phyloP scores from a whole-genome alignment of 176 grass and related monocot genomes.

The Phyllostachys edulis region DNA sequence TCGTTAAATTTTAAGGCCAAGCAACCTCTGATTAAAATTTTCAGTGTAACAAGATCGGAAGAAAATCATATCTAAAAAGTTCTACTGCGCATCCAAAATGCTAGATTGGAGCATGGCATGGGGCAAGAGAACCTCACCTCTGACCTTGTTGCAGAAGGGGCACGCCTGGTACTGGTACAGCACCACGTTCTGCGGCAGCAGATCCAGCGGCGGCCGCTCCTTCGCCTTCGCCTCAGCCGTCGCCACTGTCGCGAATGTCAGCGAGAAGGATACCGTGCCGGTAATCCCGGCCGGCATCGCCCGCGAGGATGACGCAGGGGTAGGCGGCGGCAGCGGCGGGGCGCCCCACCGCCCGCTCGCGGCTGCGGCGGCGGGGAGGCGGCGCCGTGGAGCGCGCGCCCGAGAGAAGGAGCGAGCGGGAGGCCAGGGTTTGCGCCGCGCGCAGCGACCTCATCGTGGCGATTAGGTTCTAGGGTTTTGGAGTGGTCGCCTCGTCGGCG shows the following conservation, averaged over 20 bases:
- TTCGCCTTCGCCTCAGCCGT: constrained; percentile 65
- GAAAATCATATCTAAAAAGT: not conserved
- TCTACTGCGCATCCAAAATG: not conserved
- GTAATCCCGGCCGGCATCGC: constrained; percentile 53
- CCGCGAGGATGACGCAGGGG: constrained; percentile 9
- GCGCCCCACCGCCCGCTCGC: not conserved
- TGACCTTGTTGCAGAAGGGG: constrained; percentile 98
- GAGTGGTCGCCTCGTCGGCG: constrained; percentile 1
- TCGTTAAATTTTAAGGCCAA: not conserved
- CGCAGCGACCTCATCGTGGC: constrained; percentile 49
- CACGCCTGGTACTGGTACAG: constrained; percentile 97
- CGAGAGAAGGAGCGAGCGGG: constrained; percentile 48
- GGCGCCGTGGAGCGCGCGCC: constrained; percentile 20
- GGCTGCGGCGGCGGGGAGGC: constrained; percentile 3
- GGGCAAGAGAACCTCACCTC: constrained; percentile 50
- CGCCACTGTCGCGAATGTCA: constrained; percentile 63
- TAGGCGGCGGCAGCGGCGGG: constrained; percentile 11
- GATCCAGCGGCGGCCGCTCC: constrained; percentile 53
- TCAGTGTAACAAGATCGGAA: not conserved
- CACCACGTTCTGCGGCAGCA: constrained; percentile 67
- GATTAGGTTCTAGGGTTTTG: not conserved
- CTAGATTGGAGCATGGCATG: not conserved
- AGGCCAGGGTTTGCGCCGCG: constrained; percentile 41
- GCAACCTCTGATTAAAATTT: not conserved
- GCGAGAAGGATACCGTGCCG: constrained; percentile 71